Evolutionary conservation across 108 stramenopile genomes (phyloP).

Genomic region (Skeletonema marinoi): DNA sequence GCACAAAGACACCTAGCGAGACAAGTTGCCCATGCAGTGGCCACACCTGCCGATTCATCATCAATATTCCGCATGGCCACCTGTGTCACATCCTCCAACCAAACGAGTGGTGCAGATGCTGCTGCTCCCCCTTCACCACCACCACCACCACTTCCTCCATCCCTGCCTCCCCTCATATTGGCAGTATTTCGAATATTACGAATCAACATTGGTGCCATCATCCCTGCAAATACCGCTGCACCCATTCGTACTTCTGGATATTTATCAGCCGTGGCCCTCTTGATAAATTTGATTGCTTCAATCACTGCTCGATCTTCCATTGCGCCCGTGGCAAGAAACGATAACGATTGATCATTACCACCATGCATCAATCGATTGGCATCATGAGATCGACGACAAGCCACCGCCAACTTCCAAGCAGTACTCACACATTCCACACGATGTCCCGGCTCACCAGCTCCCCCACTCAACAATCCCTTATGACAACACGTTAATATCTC

Average conservation of each 20-base stretch:
- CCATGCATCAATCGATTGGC: slow-evolving; percentile 21
- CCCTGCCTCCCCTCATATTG: slow-evolving; percentile 17
- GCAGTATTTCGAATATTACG: slow-evolving; percentile 29
- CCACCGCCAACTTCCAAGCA: slow-evolving; percentile 60
- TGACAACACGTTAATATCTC: slow-evolving; percentile 74
- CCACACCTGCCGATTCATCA: slow-evolving; percentile 73
- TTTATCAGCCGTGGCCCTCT: slow-evolving; percentile 66
- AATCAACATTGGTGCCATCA: slow-evolving; percentile 69
- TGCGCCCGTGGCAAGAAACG: slow-evolving; percentile 59
- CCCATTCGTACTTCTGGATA: slow-evolving; percentile 74
- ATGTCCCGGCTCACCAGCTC: slow-evolving; percentile 71
- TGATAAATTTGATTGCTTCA: slow-evolving; percentile 72
- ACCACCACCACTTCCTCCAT: slow-evolving; percentile 4
- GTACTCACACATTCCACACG: slow-evolving; percentile 64
- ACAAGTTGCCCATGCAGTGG: slow-evolving; percentile 68
- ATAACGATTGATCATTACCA: neutral
- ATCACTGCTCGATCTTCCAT: slow-evolving; percentile 72
- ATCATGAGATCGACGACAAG: slow-evolving; percentile 57
- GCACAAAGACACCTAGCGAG: slow-evolving; percentile 77
- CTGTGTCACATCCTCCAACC: slow-evolving; percentile 70
- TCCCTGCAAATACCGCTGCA: slow-evolving; percentile 61
- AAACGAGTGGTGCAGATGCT: slow-evolving; percentile 39
- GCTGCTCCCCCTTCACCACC: slow-evolving; percentile 19
- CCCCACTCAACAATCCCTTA: slow-evolving; percentile 59
- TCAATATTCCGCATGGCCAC: slow-evolving; percentile 78